Conservation (phyloP, 306 rosid genomes). For the Datisca glomerata region DNA sequence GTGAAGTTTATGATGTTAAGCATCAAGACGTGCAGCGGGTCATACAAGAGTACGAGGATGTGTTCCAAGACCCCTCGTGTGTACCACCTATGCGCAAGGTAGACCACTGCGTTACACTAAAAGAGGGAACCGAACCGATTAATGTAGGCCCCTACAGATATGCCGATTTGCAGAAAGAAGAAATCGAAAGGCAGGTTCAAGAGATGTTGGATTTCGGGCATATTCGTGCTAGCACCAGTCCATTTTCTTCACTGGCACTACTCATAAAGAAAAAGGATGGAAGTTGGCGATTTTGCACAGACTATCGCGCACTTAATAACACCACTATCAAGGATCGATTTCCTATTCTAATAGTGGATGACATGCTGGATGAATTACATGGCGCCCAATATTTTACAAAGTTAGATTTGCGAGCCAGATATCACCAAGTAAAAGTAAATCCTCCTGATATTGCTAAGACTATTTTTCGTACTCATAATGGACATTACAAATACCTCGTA, state of each 20-base stretch:
- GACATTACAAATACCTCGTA: too few species aligned
- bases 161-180: too few species aligned
- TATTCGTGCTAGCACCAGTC: neutral
- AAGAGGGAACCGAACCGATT: neutral
- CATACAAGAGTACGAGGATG: too few species aligned
- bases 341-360: neutral
- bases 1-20: too few species aligned
- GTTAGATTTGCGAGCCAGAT: neutral
- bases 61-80: too few species aligned
- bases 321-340: neutral
- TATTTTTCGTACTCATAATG: too few species aligned
- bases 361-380: too few species aligned
- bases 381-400: neutral
- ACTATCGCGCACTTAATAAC: neutral
- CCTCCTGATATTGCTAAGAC: too few species aligned
- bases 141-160: neutral
- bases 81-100: neutral
- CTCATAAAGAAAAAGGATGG: neutral
- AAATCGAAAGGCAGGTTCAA: too few species aligned
- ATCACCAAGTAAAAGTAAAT: too few species aligned
- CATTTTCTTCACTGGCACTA: neutral
- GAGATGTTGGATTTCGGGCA: neutral
- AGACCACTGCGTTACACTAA: neutral
- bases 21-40: too few species aligned
- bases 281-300: neutral